These are phyloP conservation scores for Polygonum maritimum DNA, from an alignment of 148 eudicot species.

Conservation along the genomic window DNA sequence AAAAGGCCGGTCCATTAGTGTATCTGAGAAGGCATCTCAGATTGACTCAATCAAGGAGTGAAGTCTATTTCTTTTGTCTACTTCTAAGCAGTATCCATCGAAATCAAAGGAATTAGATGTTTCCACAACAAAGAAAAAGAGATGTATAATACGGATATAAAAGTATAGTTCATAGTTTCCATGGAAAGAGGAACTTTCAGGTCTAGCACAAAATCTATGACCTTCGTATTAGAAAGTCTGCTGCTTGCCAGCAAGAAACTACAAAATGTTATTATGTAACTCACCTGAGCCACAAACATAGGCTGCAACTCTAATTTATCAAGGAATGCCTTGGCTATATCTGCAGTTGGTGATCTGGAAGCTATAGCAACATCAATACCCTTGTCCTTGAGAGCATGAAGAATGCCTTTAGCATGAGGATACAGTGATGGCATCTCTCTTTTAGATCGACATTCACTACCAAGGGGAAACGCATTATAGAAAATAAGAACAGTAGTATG, in stretches of 20 bases:
- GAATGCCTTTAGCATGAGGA: conserved; percentile 85
- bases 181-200: neutral
- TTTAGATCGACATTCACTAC: conserved; percentile 93
- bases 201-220: neutral
- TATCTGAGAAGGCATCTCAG: neutral
- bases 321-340: conserved; percentile 80
- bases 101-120: neutral
- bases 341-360: conserved; percentile 93
- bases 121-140: neutral
- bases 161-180: neutral
- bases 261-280: neutral
- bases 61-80: neutral
- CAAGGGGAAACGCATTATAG: neutral
- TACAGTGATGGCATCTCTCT: conserved; percentile 80
- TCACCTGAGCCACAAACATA: conserved; percentile 90
- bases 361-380: conserved; percentile 82
- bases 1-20: neutral
- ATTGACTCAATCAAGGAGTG: neutral
- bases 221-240: neutral
- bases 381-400: conserved; percentile 84
- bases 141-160: neutral
- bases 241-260: neutral
- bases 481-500: neutral
- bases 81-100: neutral
- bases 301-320: conserved; percentile 68